Conservation (phyloP, 495 filamentous ascomycete genomes). For the Penicillium roqueforti region DNA sequence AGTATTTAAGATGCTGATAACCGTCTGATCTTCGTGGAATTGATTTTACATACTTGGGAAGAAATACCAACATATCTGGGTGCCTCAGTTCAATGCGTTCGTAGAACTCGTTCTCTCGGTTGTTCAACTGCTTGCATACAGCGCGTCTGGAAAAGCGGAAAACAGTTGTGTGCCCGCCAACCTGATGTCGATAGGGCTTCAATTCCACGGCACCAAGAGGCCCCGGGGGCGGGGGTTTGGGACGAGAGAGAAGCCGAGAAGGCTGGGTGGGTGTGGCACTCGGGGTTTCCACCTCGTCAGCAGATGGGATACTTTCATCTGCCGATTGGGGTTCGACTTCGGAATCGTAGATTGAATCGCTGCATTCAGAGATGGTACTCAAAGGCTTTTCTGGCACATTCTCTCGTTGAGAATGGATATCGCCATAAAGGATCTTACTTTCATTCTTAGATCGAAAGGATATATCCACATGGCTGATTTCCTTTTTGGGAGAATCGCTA, state of each 20-base stretch:
- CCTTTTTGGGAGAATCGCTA: slow-evolving; percentile 30
- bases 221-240: slow-evolving; percentile 35
- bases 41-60: slow-evolving; percentile 70
- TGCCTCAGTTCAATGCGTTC: slow-evolving; percentile 89
- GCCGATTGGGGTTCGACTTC: slow-evolving; percentile 58
- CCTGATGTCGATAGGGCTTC: slow-evolving; percentile 95
- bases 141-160: slow-evolving; percentile 93
- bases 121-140: slow-evolving; percentile 97
- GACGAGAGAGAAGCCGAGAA: slow-evolving; percentile 31
- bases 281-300: slow-evolving; percentile 58
- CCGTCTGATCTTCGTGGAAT: background rate
- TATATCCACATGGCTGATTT: slow-evolving; percentile 54
- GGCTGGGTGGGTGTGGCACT: slow-evolving; percentile 52
- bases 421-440: slow-evolving; percentile 57
- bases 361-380: slow-evolving; percentile 36
- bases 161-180: slow-evolving; percentile 92
- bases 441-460: slow-evolving; percentile 57
- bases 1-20: slow-evolving; percentile 7
- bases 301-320: slow-evolving; percentile 50
- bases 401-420: slow-evolving; percentile 41
- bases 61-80: slow-evolving; percentile 81
- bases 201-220: slow-evolving; percentile 90
- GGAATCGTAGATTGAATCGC: slow-evolving; percentile 55
- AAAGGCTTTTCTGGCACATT: slow-evolving; percentile 35
- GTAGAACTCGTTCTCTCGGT: slow-evolving; percentile 96